Evolutionary conservation across 2,329 filamentous ascomycete species (phyloP).

Genomic region (Coleophoma cylindrospora): DNA sequence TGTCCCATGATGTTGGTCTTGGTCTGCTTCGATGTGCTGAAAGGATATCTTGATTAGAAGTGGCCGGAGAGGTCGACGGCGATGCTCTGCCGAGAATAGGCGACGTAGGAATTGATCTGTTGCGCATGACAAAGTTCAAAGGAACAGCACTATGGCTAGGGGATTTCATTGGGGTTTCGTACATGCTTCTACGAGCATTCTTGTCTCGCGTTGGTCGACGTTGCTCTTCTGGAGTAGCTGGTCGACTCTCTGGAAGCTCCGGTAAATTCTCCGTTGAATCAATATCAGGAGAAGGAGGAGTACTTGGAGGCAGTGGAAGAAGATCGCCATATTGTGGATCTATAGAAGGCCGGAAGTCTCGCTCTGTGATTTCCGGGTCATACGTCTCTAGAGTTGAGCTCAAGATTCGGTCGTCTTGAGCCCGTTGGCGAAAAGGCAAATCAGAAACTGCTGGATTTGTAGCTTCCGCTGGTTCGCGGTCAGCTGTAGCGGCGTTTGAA

Average conservation of each 20-base stretch:
- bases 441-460: not conserved
- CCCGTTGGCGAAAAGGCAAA: not conserved
- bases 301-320: constrained; percentile 58
- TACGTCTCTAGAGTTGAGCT: constrained; percentile 30
- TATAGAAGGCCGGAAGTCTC: constrained; percentile 58
- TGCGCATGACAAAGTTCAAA: constrained; percentile 45
- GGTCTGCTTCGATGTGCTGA: constrained; percentile 32
- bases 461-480: constrained; percentile 16
- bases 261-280: constrained; percentile 38
- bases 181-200: constrained; percentile 15
- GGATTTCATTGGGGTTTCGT: constrained; percentile 24
- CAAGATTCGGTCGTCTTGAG: not conserved
- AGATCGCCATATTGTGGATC: constrained; percentile 63
- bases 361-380: constrained; percentile 53
- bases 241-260: constrained; percentile 54
- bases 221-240: constrained; percentile 32
- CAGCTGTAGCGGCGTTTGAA: constrained; percentile 26
- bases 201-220: constrained; percentile 10
- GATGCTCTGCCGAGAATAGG: constrained; percentile 35
- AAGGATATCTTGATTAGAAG: constrained; percentile 21
- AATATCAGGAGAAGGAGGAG: constrained; percentile 42
- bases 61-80: constrained; percentile 31
- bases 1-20: constrained; percentile 58
- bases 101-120: constrained; percentile 33
- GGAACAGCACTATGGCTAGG: constrained; percentile 49